These are phyloP conservation scores for Selaginella moellendorffii DNA, from an alignment of 75 land plant species.

Conservation along the genomic window DNA sequence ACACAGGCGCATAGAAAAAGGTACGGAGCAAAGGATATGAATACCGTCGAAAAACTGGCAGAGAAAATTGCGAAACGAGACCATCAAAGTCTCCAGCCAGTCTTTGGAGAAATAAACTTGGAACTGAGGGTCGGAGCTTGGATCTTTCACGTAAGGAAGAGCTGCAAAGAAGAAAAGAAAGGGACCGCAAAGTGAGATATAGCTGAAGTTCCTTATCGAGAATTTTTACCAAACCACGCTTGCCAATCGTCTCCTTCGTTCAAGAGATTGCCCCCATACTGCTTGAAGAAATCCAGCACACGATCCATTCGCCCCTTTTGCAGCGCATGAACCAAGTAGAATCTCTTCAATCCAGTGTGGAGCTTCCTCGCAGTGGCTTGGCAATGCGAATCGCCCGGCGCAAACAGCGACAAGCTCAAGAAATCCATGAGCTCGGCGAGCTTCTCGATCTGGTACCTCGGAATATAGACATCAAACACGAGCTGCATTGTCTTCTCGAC, in stretches of 20 bases:
- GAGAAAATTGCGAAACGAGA: constrained; percentile 70
- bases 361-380: constrained; percentile 39
- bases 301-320: constrained; percentile 60
- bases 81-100: constrained; percentile 62
- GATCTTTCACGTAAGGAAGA: constrained; percentile 69
- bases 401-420: constrained; percentile 46
- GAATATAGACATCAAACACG: constrained; percentile 58
- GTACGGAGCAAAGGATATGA: constrained; percentile 74
- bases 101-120: constrained; percentile 74
- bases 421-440: constrained; percentile 49
- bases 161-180: constrained; percentile 74
- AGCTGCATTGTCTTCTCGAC: constrained; percentile 51
- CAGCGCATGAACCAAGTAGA: constrained; percentile 58
- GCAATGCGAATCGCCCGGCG: constrained; percentile 34
- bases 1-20: neutral
- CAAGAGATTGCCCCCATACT: constrained; percentile 55
- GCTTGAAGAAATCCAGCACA: constrained; percentile 59
- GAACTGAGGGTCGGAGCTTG: constrained; percentile 59
- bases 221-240: constrained; percentile 94
- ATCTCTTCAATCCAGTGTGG: constrained; percentile 54
- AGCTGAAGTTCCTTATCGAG: too few species aligned
- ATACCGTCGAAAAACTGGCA: constrained; percentile 62
- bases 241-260: constrained; percentile 54
- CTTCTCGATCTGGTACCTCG: constrained; percentile 63
- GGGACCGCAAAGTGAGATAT: too few species aligned